Conservation (phyloP, 2,329 filamentous ascomycete genomes). For the Sclerotinia subarctica region DNA sequence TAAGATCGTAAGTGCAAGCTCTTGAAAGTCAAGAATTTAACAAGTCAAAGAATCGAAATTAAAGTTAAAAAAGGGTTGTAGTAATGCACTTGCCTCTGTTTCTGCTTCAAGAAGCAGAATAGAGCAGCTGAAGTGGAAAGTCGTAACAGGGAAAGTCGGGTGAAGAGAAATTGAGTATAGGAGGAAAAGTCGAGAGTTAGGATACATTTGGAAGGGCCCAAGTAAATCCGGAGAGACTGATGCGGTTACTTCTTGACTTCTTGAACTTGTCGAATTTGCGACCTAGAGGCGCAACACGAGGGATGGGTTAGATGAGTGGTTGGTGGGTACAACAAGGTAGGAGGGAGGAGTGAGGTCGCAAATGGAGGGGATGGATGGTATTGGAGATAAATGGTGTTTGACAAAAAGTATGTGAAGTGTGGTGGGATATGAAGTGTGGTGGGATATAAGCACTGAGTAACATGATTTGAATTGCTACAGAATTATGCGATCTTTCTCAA, state of each 20-base stretch:
- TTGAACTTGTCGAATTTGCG: conserved; percentile 8
- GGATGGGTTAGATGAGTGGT: conserved; percentile 6
- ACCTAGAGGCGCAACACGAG: conserved; percentile 18
- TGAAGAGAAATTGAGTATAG: neutral
- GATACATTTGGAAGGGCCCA: conserved; percentile 15
- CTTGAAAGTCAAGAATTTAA: neutral
- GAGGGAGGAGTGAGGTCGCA: neutral
- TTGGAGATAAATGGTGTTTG: conserved; percentile 4
- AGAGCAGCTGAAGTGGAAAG: neutral
- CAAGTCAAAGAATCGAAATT: neutral
- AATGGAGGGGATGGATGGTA: neutral
- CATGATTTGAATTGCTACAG: conserved; percentile 26
- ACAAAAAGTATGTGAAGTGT: neutral
- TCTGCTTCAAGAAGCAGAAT: neutral
- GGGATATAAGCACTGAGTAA: neutral
- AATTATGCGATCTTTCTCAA: conserved; percentile 36
- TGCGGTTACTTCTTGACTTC: conserved; percentile 9
- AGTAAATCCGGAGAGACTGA: conserved; percentile 14
- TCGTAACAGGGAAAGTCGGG: neutral
- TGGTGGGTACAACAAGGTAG: no score
- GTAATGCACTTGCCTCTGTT: neutral
- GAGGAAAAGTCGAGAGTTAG: neutral
- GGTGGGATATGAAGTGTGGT: neutral
- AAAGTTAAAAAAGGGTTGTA: neutral
- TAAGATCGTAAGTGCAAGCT: neutral